Base-by-base conservation (phyloP, 2,329 filamentous ascomycete genomes). In the Achaetomium macrosporum region DNA sequence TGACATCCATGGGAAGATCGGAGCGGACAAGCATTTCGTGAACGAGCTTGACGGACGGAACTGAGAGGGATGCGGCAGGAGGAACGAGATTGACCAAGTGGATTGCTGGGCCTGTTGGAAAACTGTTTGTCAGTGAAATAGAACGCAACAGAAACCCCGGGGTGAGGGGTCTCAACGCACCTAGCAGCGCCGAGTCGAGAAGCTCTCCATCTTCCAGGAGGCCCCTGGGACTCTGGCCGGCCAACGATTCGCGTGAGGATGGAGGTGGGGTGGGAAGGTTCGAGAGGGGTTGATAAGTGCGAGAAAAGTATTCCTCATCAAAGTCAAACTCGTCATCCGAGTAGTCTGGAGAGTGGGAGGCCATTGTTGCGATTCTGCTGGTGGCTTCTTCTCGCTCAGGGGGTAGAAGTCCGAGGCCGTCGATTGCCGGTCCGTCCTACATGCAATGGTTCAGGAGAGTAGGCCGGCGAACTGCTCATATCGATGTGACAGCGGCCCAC, bases 51-150 rank as follows among this genome's bases (percentile, higher is more conserved):
- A 83, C 73, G 1, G 81, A 85, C 3, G 83, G 75, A 1, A 72
- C 71, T 54, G 76, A 75, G 53, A 84, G 72, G 20, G 83, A 85
- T 53, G 82, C 81, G 12, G 79, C 77, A 10, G 80, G 76, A 11
- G 83, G 83, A 51, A 86, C 76, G 66, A 86, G 76, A 66, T 84
- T 84, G 62, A 82, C 79, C 52, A 87, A 76, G 63, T 85, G 82
- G 45, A 82, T 77, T 57, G 83, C 81, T 49, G 83, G 80, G 55
- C 83, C 83, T 86, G 64, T 45, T 48, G 30, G 35, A 43, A 49
- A 15, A 45, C 4, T 16, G 49, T 42, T 47, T 12, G 39, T 25
- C 12, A 65, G 66, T 57, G 72, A 71, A 61, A 69, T 63, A 36
- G 68, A 68, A 63, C 43, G 64, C 60, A 36, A 46, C 12, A 30